Evolutionary conservation across 2,329 filamentous ascomycete species (phyloP).

Genomic region (Aspergillus nomiae): DNA sequence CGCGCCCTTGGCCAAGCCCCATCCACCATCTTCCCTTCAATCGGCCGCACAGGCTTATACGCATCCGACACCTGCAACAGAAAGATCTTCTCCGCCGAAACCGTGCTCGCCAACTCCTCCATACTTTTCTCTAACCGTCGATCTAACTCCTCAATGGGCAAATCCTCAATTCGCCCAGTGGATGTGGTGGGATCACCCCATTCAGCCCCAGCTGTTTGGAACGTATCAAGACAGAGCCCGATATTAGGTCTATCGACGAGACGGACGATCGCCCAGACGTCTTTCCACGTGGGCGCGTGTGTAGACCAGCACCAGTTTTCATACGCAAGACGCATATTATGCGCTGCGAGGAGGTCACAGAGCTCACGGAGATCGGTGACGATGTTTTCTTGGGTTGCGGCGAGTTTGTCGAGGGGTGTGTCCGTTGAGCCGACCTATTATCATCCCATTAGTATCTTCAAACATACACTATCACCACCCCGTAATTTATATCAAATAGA

Average conservation of each 20-base stretch:
- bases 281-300: conserved; percentile 66
- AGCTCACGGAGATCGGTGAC: conserved; percentile 65
- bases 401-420: conserved; percentile 56
- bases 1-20: conserved; percentile 62
- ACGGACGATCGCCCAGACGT: conserved; percentile 69
- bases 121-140: conserved; percentile 57
- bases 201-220: conserved; percentile 72
- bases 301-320: conserved; percentile 85
- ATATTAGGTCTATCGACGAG: conserved; percentile 66
- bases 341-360: conserved; percentile 61
- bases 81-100: conserved; percentile 72
- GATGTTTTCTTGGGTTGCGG: conserved; percentile 52
- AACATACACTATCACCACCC: not conserved
- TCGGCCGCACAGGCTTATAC: conserved; percentile 62
- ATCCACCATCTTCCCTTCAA: conserved; percentile 54
- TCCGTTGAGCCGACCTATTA: conserved; percentile 64
- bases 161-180: conserved; percentile 59
- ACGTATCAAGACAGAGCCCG: conserved; percentile 76
- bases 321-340: conserved; percentile 67
- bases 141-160: conserved; percentile 50
- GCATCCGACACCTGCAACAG: conserved; percentile 75
- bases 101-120: conserved; percentile 55
- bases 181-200: conserved; percentile 70
- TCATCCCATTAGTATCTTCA: not conserved
- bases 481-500: not conserved